Base-by-base conservation (phyloP, 306 rosid genomes). In the Vicia sativa region DNA sequence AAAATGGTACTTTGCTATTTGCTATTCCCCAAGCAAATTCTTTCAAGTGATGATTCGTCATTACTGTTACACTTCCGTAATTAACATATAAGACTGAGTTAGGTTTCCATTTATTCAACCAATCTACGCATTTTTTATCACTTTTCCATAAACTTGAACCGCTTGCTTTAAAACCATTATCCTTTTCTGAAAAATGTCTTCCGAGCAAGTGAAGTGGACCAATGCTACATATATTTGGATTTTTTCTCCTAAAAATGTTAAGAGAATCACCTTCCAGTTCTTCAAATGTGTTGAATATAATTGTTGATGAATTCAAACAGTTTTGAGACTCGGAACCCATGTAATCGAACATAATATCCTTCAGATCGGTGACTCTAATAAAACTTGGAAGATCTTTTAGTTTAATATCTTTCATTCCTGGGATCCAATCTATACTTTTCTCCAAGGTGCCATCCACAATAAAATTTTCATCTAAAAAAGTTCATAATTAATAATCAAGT, bases 21-120 rank as follows among this genome's bases (percentile, higher is more conserved):
- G 71, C 77, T 7, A 63, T 19, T 53, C 71, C 77, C 45, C 63
- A 72, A 7, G 77, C 77, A 62, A 72, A 72, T 26, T 72, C 77
- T 0, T 50, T 52, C 25, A 62, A 63, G 10, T 73, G 71, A 52
- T 63, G 18, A 12, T 63, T 9, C 1, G 57, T 15, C 77, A 73
- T 73, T 5, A 18, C 28, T 7, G 65, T 42, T 7, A 63, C 19
- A 16, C 71, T 73, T 41, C 77, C 77, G 53, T 73, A 73, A 29
- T 73, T 73, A 39, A 73, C 56, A 53, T 73, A 73, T 5, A 63
- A 3, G 5, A 73, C 57, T 1, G 77, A 73, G 16, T 3, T 4
- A 16, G 57, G 39, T 63, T 53, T 42, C 71, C 65, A 53, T 73
- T 28, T 52, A 46, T 73, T 31, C 5, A 73, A 23, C 77, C 71